Conservation (phyloP, 352 stramenopile species). For the Aphanomyces invadans region DNA sequence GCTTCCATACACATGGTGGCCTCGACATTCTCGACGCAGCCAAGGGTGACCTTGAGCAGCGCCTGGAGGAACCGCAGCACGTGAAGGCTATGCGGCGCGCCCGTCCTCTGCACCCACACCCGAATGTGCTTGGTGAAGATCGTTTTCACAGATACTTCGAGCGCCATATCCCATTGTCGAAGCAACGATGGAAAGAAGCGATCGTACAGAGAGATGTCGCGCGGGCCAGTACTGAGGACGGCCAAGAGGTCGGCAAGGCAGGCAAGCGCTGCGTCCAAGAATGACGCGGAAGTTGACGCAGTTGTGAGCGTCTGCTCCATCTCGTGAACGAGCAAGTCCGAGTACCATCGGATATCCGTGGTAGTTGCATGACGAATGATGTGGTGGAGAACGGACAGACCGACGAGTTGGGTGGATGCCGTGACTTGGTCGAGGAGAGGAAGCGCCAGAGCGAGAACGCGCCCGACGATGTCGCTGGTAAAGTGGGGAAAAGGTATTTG, state of each 20-base stretch:
- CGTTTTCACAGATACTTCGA: slow-evolving; percentile 44
- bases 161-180: slow-evolving; percentile 50
- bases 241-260: slow-evolving; percentile 49
- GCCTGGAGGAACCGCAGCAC: slow-evolving; percentile 69
- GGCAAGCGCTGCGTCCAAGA: slow-evolving; percentile 50
- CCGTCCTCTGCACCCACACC: slow-evolving; percentile 38
- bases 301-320: slow-evolving; percentile 53
- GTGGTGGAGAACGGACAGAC: slow-evolving; percentile 50
- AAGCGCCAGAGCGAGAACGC: slow-evolving; percentile 65
- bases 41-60: slow-evolving; percentile 63
- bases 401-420: slow-evolving; percentile 52
- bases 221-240: slow-evolving; percentile 42
- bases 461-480: slow-evolving; percentile 58
- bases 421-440: slow-evolving; percentile 68
- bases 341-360: slow-evolving; percentile 76
- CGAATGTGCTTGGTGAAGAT: slow-evolving; percentile 54
- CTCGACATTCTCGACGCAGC: slow-evolving; percentile 59
- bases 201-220: slow-evolving; percentile 58
- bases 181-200: slow-evolving; percentile 57
- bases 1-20: slow-evolving; percentile 40
- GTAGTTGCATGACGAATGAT: slow-evolving; percentile 51
- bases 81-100: slow-evolving; percentile 59
- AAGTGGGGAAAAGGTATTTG: slow-evolving; percentile 55
- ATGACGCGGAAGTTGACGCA: slow-evolving; percentile 35
- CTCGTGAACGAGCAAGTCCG: slow-evolving; percentile 67